Base-by-base conservation (phyloP, 202 grass and related monocot genomes). In the Bolboschoenoplectus hybrid region DNA sequence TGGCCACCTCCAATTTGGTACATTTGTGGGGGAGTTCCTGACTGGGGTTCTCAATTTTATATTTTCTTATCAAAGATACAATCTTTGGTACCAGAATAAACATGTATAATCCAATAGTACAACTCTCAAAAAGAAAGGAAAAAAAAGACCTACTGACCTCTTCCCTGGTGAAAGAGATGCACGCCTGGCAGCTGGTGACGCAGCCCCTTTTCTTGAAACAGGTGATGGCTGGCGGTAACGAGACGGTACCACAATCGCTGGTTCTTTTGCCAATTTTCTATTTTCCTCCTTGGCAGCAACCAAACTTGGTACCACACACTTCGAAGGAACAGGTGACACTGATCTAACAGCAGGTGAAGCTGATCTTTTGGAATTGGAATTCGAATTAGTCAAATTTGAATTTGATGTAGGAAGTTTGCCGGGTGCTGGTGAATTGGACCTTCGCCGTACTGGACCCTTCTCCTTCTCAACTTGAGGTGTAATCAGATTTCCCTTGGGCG, bases 181-280 rank as follows among this genome's bases (percentile, higher is more conserved):
- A 6, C 95, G 75, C 85, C 93, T 87, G 1, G 67, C 87, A 5
- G 53, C 84, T 0, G 91, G 86, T 17, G 93, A 98, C 32, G 82
- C 84, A 6, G 78, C 76, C 0, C 65, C 91, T 90, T 52, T 92
- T 90, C 82, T 89, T 67, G 34, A 85, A 0, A 74, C 67, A 0
- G 95, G 92, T 1, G 95, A 97, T 13, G 95, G 91, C 4, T 97
- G 91, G 41, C 92, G 85, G 85, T 93, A 94, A 74, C 95, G 89
- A 1, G 95, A 94, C 0, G 95, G 92, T 26, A 97, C 91, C 20
- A 97, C 53, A n/a, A 97, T 97, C 0, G 92, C 89, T 13, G 95
- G 89, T 82, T 97, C 95, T 84, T 72, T 91, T 3, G 81, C 88
- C 12, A 12, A 45, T 69, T 86, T 86, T 8, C 95, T 76, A 50